Evolutionary conservation across 176 grass and related monocot species (phyloP), one percentile per base, ranked within the genome.

Genomic region (Aegilops sharonensis): DNA sequence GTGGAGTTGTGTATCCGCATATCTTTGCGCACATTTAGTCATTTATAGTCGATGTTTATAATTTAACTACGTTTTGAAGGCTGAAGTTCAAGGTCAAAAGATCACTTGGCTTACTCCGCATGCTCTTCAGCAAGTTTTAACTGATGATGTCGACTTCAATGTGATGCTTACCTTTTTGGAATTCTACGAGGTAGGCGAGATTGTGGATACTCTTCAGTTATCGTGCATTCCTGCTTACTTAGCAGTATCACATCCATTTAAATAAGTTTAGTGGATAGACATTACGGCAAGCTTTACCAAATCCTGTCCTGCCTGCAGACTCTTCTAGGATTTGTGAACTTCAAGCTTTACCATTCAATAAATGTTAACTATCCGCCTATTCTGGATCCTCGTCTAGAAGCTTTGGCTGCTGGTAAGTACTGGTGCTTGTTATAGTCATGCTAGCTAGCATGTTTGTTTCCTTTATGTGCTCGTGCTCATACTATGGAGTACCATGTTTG

Each of bases 291-390:
- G 50, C 50, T 54, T 54, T 18, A 54, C 50, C 5, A 54, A 54
- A 54, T 54, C 23, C 35, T 83, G 18, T 90, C 37, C 57, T 84
- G 45, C 69, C 45, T 90, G 86, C 92, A 99, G 97, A 90, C 92
- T 80, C 97, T 99, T 94, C 80, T 99, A 82, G 92, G 90, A 82
- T 99, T 94, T 94, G 80, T 91, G 32, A 99, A 96, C 87, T 94
- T 94, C 92, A 96, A 96, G 87, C 93, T 99, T 80, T 99, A 99
- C 78, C 94, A 99, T 92, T 99, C 97, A 72, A 99, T 99, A 86
- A 99, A 96, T 74, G 89, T 99, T 42, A 96, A 96, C 64, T 99
- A 99, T 91, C 97, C 97, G 63, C 97, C 97, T 72, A 92, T 94
- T 85, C 84, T 99, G 67, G 97, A 99, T 88, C 65, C 90, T 81